These are phyloP conservation scores for Pythium dissimile DNA, from an alignment of 352 stramenopile genomes.

Conservation along the genomic window DNA sequence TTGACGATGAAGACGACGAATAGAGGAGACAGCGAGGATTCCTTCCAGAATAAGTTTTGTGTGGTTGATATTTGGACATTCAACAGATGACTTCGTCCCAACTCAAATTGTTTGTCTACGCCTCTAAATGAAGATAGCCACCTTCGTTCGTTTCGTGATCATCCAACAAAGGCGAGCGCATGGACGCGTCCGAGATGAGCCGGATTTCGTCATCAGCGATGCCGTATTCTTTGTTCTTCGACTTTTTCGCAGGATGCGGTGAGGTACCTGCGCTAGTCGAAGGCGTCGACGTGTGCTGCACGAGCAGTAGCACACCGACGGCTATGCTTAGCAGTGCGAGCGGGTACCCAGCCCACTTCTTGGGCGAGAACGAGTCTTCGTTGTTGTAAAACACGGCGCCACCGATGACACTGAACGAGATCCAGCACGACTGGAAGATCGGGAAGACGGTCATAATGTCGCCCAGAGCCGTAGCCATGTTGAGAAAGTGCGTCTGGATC, in stretches of 20 bases:
- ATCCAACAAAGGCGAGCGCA: conserved; percentile 54
- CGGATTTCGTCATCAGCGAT: conserved; percentile 55
- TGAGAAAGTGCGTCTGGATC: conserved; percentile 86
- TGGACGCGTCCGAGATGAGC: conserved; percentile 57
- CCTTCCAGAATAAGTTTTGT: background rate
- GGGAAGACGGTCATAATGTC: conserved; percentile 90
- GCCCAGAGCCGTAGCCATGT: conserved; percentile 76
- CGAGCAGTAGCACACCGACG: conserved; percentile 60
- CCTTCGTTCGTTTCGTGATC: conserved; percentile 31
- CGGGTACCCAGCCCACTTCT: conserved; percentile 70
- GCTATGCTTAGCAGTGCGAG: conserved; percentile 68
- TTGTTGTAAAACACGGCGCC: conserved; percentile 84
- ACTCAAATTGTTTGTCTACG: conserved; percentile 1
- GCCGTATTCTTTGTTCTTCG: conserved; percentile 23
- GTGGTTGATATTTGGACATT: too few relatives aligned
- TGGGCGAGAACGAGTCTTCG: conserved; percentile 46
- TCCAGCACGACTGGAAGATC: conserved; percentile 88
- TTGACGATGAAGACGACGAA: conserved; percentile 60
- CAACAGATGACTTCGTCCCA: background rate
- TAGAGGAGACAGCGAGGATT: conserved; percentile 13
- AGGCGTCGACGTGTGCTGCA: conserved; percentile 51
- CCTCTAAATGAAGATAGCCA: conserved; percentile 51
- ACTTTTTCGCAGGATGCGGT: background rate
- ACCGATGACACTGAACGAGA: conserved; percentile 84
- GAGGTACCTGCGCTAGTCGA: background rate